Evolutionary conservation across 2,329 filamentous ascomycete genomes (phyloP), one percentile per base, ranked within the genome.

Genomic region (Cladosporium oxysporum): DNA sequence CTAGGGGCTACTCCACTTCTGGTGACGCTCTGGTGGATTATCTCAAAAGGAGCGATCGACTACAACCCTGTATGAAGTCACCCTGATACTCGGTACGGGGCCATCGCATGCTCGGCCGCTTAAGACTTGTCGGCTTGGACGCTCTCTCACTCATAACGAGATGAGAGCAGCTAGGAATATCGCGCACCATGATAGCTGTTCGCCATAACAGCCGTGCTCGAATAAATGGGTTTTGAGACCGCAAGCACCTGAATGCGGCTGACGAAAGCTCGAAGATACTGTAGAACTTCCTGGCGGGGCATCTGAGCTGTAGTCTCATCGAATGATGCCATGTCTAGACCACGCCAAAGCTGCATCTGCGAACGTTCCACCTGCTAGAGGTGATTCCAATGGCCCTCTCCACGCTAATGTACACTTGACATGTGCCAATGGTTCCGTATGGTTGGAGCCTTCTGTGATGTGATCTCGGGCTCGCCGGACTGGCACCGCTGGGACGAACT

Each of bases 271-370:
- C 28, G 11, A 31, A 21, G n/a, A 21, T 55, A 55, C 52, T 21
- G 52, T 8, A 55, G 18, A 33, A 33, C 1, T n/a, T 29, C 10
- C 31, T 10, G 16, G 52, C 12, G 52, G 52, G 52, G 52, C 52
- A n/a, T 31, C 12, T 5, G 52, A 29, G n/a, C 16, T 31, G 28
- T 16, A 16, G n/a, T 58, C 31, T n/a, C 55, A 23, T 23, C 55
- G 18, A 28, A 35, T 35, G 35, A 44, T 59, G 37, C 23, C 57
- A 59, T 23, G 35, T 47, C 57, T 10, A 21, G 35, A 28, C 18
- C 37, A 59, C 23, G 35, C 37, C 37, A 37, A 41, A 28, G 57
- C 57, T 59, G 57, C 57, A 59, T 26, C 31, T 59, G 57, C 57
- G 35, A 59, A 59, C 57, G 21, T 16, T 59, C 35, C 41, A 28